phyloP scores from a whole-genome alignment of 768 basidiomycete genomes.

The Boletellus ananiceps region DNA sequence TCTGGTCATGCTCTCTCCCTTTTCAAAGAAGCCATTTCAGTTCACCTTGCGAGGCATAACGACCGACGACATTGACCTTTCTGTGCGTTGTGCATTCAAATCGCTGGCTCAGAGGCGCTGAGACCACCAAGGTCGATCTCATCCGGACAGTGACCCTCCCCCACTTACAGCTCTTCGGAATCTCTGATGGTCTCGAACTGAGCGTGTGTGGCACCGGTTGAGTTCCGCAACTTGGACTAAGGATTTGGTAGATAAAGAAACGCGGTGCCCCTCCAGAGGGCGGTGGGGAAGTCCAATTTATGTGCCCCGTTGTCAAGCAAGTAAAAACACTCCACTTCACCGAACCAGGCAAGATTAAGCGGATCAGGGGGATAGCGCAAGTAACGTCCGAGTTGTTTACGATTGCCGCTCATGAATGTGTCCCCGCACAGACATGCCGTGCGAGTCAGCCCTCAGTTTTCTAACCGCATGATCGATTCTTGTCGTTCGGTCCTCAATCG shows the following conservation, averaged over 20 bases:
- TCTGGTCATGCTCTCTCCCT: conserved; percentile 84
- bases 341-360: conserved; percentile 85
- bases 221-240: background rate
- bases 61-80: conserved; percentile 87
- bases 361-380: conserved; percentile 93
- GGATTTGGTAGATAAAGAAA: conserved; percentile 71
- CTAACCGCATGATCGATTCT: conserved; percentile 95
- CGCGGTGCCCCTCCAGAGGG: conserved; percentile 89
- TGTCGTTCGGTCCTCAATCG: conserved; percentile 90
- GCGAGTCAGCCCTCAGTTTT: conserved; percentile 94
- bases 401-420: background rate
- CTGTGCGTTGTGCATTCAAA: conserved; percentile 46
- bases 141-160: conserved; percentile 88
- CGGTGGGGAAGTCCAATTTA: conserved; percentile 89
- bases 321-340: conserved; percentile 92
- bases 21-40: conserved; percentile 82
- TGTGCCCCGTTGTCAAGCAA: conserved; percentile 89
- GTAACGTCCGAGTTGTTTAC: conserved; percentile 30
- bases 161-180: conserved; percentile 84
- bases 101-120: background rate
- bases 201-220: conserved; percentile 43
- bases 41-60: conserved; percentile 87
- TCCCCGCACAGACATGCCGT: conserved; percentile 75
- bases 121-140: conserved; percentile 64
- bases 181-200: conserved; percentile 87